Evolutionary conservation across 495 filamentous ascomycete species (phyloP), one percentile per base, ranked within the genome.

Genomic region (Trichoderma orchidacearum): DNA sequence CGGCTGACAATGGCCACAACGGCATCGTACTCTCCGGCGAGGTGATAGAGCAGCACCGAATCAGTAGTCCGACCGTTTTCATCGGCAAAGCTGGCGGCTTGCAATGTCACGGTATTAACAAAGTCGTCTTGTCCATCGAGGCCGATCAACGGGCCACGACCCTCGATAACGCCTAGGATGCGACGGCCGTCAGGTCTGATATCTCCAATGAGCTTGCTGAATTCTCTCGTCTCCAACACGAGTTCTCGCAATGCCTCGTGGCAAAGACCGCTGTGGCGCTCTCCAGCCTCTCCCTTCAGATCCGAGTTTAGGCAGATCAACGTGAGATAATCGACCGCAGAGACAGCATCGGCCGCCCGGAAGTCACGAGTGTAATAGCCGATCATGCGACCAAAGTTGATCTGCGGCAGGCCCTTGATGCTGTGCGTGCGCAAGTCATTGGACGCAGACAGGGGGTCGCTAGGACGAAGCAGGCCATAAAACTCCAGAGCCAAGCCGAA

Each of bases 291-390:
- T 28, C 86, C 82, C 18, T 79, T 78, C 30, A 96, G 76, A 69
- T 96, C 94, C 31, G 85, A 80, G 63, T 97, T 96, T 52, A 99
- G 83, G 67, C 89, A 96, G 56, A 97, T 90, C 51, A 97, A 75
- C 21, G 83, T 80, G 52, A 99, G 85, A 63, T 99, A 99, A 68
- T 99, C 94, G 50, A 92, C 85, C 12, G 93, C 92, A 45, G 89
- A 85, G 55, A 84, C 86, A 6, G 88, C 85, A 63, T 89, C 84
- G 31, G 88, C 89, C 11, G 88, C 86, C 32, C 94, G 85, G 80
- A 97, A 97, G 69, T 95, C 89, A 30, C 85, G 81, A 7, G 94
- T 99, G 72, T 99, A 99, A 64, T 90, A 89, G 28, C 91, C 94
- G 51, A 97, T 72, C 74, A 99, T 87, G 23, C 84, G 82, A 30